phyloP scores from a whole-genome alignment of 2,329 filamentous ascomycete species.

The Xylaria polymorpha region DNA sequence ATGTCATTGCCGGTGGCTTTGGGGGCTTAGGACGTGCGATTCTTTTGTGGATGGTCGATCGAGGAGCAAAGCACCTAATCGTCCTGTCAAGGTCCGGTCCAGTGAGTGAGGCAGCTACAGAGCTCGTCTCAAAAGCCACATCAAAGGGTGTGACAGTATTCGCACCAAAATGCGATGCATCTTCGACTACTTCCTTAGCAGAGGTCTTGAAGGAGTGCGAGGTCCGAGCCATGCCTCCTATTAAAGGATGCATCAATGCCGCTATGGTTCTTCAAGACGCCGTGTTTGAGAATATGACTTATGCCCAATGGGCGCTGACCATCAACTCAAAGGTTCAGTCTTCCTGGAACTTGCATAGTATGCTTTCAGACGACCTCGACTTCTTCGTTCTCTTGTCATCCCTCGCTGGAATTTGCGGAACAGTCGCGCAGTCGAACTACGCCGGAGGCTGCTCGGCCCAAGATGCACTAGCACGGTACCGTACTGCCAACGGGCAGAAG shows the following conservation, averaged over 20 bases:
- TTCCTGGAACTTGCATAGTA: constrained; percentile 41
- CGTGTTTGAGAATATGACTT: constrained; percentile 46
- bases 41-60: constrained; percentile 44
- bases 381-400: constrained; percentile 49
- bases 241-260: constrained; percentile 41
- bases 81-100: constrained; percentile 44
- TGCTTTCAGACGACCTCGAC: constrained; percentile 42
- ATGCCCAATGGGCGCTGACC: constrained; percentile 43
- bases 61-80: constrained; percentile 44
- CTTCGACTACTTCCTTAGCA: constrained; percentile 32
- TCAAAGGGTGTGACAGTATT: constrained; percentile 35
- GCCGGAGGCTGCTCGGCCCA: constrained; percentile 45
- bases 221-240: constrained; percentile 45
- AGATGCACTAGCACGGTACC: constrained; percentile 45
- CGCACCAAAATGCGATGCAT: constrained; percentile 44
- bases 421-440: constrained; percentile 45
- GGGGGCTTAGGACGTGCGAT: constrained; percentile 48
- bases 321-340: constrained; percentile 44
- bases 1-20: constrained; percentile 47
- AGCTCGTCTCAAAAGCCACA: constrained; percentile 39
- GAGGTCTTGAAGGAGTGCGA: constrained; percentile 36
- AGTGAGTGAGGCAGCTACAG: constrained; percentile 32
- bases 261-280: constrained; percentile 54
- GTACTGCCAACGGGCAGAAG: constrained; percentile 39
- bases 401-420: constrained; percentile 43